Conservation (phyloP, 1,284 basidiomycete genomes). For the Afroboletus lepidellus region DNA sequence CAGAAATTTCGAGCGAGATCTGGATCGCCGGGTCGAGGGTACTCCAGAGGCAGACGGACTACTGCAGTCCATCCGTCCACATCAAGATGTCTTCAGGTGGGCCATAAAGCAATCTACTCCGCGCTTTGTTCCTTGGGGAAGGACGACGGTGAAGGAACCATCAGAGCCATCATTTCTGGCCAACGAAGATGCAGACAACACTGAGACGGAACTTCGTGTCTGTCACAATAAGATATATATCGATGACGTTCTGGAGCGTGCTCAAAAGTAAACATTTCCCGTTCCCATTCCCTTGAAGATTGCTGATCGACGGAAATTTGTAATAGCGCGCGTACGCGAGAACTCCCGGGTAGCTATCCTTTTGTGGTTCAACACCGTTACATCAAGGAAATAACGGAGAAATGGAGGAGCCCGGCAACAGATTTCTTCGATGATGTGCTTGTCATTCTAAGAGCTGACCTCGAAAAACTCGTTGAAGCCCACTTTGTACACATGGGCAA, state of each 20-base stretch:
- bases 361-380: conserved; percentile 56
- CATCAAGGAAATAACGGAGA: conserved; percentile 44
- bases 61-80: conserved; percentile 51
- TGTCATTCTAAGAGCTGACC: conserved; percentile 38
- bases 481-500: conserved; percentile 56
- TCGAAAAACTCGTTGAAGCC: conserved; percentile 41
- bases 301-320: not conserved
- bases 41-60: conserved; percentile 49
- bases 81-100: conserved; percentile 45
- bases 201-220: conserved; percentile 20
- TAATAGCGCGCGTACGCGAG: conserved; percentile 60
- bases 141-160: conserved; percentile 2
- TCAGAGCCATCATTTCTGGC: conserved; percentile 40
- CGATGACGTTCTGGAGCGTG: conserved; percentile 52
- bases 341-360: conserved; percentile 64
- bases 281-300: not conserved
- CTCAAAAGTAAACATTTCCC: conserved; percentile 42
- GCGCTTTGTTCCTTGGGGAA: conserved; percentile 39
- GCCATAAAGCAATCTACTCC: conserved; percentile 57
- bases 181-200: conserved; percentile 35
- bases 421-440: conserved; percentile 49
- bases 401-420: conserved; percentile 52
- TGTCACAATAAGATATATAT: conserved; percentile 42
- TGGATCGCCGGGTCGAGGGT: conserved; percentile 52
- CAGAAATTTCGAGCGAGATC: conserved; percentile 43